Base-by-base conservation (phyloP, 2,329 filamentous ascomycete genomes). In the Sarocladiaceae sp. region DNA sequence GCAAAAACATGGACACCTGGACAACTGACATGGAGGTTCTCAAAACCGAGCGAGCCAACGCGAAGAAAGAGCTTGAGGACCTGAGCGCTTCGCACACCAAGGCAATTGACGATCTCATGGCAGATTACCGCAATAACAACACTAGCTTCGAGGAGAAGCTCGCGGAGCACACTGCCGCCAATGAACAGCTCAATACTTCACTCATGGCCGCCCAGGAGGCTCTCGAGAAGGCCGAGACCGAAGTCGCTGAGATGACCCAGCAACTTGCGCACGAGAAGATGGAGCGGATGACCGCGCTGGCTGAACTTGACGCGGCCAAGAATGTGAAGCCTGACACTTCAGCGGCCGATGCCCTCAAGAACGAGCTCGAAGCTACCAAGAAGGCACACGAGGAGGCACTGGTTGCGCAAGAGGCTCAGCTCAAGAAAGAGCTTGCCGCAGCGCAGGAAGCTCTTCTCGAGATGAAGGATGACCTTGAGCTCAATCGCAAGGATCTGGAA, bases 241-340 rank as follows among this genome's bases (percentile, higher is more conserved):
- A 80, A 51, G 57, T 67, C 24, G 67, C 70, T 50, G 65, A 70
- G 19, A 58, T 80, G 49, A 68, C 70, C 45, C 71, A 73, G 52
- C 68, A 74, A 52, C 71, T 81, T 33, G 77, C 74, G 2, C 66
- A 73, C 40, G 74, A 76, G 51, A 80, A 80, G 66, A 78, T 80
- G 65, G 73, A 73, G 45, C 76, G 76, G 48, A 73, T 77, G 48
- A 74, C 72, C 46, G 71, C 76, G 9, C 69, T 77, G 58, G 78
- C 78, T 16, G 78, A 80, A 42, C 68, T 83, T 13, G 80, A 83
- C 48, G 76, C 76, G 6, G 61, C 67, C 34, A 73, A 69, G 62
- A 79, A 67, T 54, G 68, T 68, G 53, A 80, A 73, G 58, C 65
- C 73, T 6, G 77, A 82, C 55, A 78, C 71, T 2, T 66, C 70